Evolutionary conservation across 306 rosid species (phyloP), one percentile per base, ranked within the genome.

Genomic region (Cicer judaicum): DNA sequence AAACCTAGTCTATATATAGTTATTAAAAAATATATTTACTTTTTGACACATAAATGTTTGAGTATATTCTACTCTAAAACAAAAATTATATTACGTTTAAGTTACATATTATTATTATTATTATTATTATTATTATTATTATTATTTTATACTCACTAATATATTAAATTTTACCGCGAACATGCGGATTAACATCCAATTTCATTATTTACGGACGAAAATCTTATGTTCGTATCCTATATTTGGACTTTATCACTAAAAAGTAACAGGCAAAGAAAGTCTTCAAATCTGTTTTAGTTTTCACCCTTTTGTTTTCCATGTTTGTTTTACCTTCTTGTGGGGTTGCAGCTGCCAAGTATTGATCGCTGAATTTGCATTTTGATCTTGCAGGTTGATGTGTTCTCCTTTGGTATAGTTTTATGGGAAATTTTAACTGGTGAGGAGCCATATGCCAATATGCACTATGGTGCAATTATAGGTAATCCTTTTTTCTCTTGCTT

Each of bases 401-500:
- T 93, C 89, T 93, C 98, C 49, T 93, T 93, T 67, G 98, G 98
- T 43, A 91, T 93, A 46, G 97, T 91, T 53, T 67, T 93, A 24
- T 93, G 98, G 98, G 98, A 93, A 85, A 91, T 93, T 84, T 93
- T 93, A 66, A 93, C 97, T 0, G 93, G 98, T 29, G 97, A 93
- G 84, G 98, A 93, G 85, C 98, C 98, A 5, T 93, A 93, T 56
- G 98, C 97, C 77, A 91, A 93, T 82, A 93, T 93, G 98, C 98
- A 91, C 80, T 93, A 91, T 64, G 98, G 97, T 70, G 98, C 92
- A 64, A 93, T 93, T 66, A 93, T 93, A 81, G 97, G 98, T 93
- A 39, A 57, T 70, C 68, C 54, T 68, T 65, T 15, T 39, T 64
- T 21, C 64, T 72, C 44, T 57, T 16, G 16, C 57, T 68, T 14